Evolutionary conservation across 106 monocot genomes (phyloP).

Genomic region (Vanilla planifolia): DNA sequence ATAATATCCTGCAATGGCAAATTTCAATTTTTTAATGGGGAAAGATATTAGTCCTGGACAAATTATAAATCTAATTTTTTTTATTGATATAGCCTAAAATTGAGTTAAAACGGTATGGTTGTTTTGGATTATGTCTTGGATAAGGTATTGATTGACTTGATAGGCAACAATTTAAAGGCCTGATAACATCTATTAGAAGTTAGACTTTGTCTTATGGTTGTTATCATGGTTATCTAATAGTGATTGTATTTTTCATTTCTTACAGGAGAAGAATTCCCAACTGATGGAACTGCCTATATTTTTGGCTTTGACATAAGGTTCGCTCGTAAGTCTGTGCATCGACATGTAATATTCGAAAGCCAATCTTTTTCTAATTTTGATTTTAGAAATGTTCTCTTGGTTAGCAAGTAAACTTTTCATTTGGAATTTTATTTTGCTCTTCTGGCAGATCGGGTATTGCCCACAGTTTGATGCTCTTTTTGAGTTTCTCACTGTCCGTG

Average conservation of each 20-base stretch:
- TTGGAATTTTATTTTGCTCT: slow-evolving; percentile 6
- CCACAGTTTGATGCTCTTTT: slow-evolving; percentile 95
- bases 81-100: too few relatives aligned
- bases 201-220: not conserved
- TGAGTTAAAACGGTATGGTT: too few relatives aligned
- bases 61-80: too few relatives aligned
- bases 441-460: slow-evolving; percentile 80
- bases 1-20: too few relatives aligned
- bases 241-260: not conserved
- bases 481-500: slow-evolving; percentile 73
- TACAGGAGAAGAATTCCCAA: slow-evolving; percentile 75
- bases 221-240: slow-evolving; percentile 2
- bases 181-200: not conserved
- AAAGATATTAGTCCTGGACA: too few relatives aligned
- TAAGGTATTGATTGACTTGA: too few relatives aligned
- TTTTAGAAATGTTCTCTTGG: not conserved
- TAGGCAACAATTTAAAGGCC: too few relatives aligned
- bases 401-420: too few relatives aligned
- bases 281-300: slow-evolving; percentile 88
- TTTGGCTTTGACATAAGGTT: slow-evolving; percentile 68
- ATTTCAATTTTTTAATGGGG: too few relatives aligned
- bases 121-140: too few relatives aligned
- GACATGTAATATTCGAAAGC: slow-evolving; percentile 35
- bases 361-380: not conserved
- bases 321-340: slow-evolving; percentile 59